Evolutionary conservation across 441 rosid genomes (phyloP).

Genomic region (Gossypium gossypioides): DNA sequence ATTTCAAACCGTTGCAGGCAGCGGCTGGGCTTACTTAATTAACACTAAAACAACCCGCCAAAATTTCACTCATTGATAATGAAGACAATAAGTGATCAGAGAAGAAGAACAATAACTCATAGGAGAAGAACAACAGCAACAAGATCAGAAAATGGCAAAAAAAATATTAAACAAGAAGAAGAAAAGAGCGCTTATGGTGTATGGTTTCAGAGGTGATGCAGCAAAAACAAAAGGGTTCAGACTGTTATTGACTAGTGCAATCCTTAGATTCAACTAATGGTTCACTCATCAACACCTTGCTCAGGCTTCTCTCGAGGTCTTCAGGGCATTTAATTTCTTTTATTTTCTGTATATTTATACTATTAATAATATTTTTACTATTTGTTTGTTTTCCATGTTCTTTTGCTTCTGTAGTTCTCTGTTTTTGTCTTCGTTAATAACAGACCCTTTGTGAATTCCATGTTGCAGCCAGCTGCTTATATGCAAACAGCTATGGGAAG

Average conservation of each 20-base stretch:
- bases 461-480: too few relatives aligned
- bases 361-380: background rate
- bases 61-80: background rate
- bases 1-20: background rate
- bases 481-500: too few relatives aligned
- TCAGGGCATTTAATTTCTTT: background rate
- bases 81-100: background rate
- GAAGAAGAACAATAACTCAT: slow-evolving; percentile 10
- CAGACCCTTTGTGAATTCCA: too few relatives aligned
- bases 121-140: slow-evolving; percentile 19
- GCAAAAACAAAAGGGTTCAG: slow-evolving; percentile 32
- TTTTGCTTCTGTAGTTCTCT: background rate
- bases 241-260: slow-evolving; percentile 46
- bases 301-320: slow-evolving; percentile 75
- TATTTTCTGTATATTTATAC: background rate
- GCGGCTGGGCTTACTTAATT: background rate
- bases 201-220: too few relatives aligned
- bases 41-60: background rate
- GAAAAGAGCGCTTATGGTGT: too few relatives aligned
- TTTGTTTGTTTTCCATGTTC: background rate
- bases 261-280: slow-evolving; percentile 75
- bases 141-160: slow-evolving; percentile 6
- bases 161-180: slow-evolving; percentile 34
- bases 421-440: too few relatives aligned
- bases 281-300: slow-evolving; percentile 60